Evolutionary conservation across 495 filamentous ascomycete genomes (phyloP).

Genomic region (Penicillium goetzii): DNA sequence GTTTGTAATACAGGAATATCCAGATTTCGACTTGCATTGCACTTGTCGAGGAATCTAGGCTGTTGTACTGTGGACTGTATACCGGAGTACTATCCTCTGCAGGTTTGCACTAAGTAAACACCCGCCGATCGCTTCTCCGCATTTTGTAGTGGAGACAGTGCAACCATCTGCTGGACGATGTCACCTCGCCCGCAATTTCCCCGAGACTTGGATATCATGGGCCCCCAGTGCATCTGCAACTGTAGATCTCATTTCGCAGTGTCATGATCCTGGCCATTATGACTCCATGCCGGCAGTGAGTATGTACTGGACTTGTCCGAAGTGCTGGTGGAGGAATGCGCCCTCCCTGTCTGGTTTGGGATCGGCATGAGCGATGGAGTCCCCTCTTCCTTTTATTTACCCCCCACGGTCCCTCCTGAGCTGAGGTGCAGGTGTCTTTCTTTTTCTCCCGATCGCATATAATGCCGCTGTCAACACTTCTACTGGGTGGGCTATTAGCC

Average conservation of each 20-base stretch:
- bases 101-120: too few relatives aligned
- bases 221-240: background rate
- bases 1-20: background rate
- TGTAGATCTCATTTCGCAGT: background rate
- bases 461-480: constrained; percentile 30
- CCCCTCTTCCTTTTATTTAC: constrained; percentile 18
- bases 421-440: background rate
- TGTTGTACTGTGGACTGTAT: background rate
- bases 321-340: constrained; percentile 22
- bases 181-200: constrained; percentile 28
- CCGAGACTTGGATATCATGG: constrained; percentile 4
- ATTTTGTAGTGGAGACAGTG: constrained; percentile 28
- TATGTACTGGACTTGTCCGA: background rate
- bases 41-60: background rate
- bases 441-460: background rate
- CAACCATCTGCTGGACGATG: constrained; percentile 29
- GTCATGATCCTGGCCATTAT: background rate
- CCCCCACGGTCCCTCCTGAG: background rate
- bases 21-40: constrained; percentile 1
- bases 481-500: constrained; percentile 34
- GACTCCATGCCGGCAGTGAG: background rate
- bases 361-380: constrained; percentile 26
- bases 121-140: constrained; percentile 29
- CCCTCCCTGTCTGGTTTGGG: constrained; percentile 27
- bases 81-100: too few relatives aligned